These are phyloP conservation scores for Pholiota adiposa DNA, from an alignment of 1,284 basidiomycete species.

Conservation along the genomic window DNA sequence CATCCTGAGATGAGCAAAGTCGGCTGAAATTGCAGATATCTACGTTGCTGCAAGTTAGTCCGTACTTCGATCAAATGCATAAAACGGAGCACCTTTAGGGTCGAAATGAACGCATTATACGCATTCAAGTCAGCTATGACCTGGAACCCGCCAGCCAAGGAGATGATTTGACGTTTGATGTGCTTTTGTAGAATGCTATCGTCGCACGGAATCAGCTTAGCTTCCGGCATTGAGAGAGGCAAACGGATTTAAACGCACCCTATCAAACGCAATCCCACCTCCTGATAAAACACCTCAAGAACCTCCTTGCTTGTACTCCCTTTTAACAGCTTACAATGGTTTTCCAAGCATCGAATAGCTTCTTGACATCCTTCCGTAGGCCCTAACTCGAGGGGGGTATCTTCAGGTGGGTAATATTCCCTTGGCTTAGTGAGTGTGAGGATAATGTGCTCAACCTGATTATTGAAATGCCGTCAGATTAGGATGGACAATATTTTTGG, in stretches of 20 bases:
- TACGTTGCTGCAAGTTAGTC: constrained; percentile 28
- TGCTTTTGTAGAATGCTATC: constrained; percentile 92
- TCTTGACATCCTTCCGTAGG: constrained; percentile 88
- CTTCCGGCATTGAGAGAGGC: neutral
- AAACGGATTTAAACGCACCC: constrained; percentile 51
- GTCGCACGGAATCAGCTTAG: neutral
- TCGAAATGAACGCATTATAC: constrained; percentile 87
- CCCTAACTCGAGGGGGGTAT: constrained; percentile 74
- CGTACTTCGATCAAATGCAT: neutral
- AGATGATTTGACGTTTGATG: constrained; percentile 96
- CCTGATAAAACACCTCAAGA: constrained; percentile 96
- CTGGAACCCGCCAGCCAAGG: constrained; percentile 91
- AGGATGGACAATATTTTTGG: no score
- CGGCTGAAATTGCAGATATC: constrained; percentile 73
- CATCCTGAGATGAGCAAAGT: constrained; percentile 96
- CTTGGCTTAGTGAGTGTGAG: constrained; percentile 80
- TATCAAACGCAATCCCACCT: constrained; percentile 92
- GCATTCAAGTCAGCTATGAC: constrained; percentile 96
- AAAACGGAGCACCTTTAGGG: constrained; percentile 62
- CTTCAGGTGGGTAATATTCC: constrained; percentile 90
- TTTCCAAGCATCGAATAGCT: constrained; percentile 84
- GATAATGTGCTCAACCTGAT: constrained; percentile 91
- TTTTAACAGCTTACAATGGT: constrained; percentile 88
- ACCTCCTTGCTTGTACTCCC: constrained; percentile 97
- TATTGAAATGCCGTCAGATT: neutral